A percentile compares a stretch with the other conserved stretches of the same genome.
phyloP scores from a whole-genome alignment of 1,284 basidiomycete genomes.

The Trametes hirsuta region DNA sequence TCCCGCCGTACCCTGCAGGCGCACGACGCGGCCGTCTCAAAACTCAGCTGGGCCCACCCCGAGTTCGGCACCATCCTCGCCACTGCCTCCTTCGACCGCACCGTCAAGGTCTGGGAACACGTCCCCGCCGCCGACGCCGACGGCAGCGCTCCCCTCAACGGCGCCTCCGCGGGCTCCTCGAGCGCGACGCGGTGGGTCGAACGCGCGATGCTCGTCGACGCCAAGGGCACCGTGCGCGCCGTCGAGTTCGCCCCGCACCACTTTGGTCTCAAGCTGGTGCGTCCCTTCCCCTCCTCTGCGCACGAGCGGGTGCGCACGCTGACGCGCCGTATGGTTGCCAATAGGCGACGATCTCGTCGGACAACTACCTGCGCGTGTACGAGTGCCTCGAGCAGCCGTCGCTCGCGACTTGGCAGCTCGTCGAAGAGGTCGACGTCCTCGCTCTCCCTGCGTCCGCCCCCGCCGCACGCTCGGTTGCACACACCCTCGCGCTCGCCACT shows the following conservation, averaged over 20 bases:
- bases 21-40: constrained; percentile 85
- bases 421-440: constrained; percentile 79
- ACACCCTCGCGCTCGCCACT: constrained; percentile 62
- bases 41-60: constrained; percentile 88
- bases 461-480: constrained; percentile 47
- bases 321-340: neutral
- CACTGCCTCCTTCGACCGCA: constrained; percentile 85
- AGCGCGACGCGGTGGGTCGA: constrained; percentile 69
- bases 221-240: constrained; percentile 80
- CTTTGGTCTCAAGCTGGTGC: constrained; percentile 84
- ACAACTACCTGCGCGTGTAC: constrained; percentile 85
- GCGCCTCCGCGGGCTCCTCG: constrained; percentile 30
- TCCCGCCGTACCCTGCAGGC: constrained; percentile 54
- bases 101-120: constrained; percentile 90
- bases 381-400: constrained; percentile 87
- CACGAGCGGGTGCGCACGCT: neutral
- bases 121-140: constrained; percentile 43
- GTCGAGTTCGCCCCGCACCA: constrained; percentile 87
- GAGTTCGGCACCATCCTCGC: constrained; percentile 87
- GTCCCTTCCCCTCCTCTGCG: constrained; percentile 32
- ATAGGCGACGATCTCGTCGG: constrained; percentile 85
- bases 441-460: constrained; percentile 48
- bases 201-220: constrained; percentile 76
- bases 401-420: constrained; percentile 78
- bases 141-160: constrained; percentile 37